These are phyloP conservation scores for Exutisphaerella laricina DNA, from an alignment of 2,329 filamentous ascomycete genomes.

Conservation along the genomic window DNA sequence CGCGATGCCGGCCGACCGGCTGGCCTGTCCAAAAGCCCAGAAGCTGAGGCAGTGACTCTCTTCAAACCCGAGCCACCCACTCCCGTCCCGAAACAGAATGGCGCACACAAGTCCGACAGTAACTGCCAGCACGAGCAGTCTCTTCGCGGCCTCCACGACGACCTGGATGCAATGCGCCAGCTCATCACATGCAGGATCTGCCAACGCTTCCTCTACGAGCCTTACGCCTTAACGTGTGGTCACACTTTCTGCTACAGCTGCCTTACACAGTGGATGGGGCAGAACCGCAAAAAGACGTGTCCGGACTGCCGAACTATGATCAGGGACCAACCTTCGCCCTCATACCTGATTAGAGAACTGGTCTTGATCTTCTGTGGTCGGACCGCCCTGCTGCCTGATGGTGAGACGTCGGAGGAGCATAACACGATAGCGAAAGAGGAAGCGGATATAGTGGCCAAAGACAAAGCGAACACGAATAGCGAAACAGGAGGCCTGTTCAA, in stretches of 20 bases:
- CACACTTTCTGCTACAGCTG: slow-evolving; percentile 66
- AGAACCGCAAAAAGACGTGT: slow-evolving; percentile 60
- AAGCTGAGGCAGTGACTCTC: slow-evolving; percentile 8
- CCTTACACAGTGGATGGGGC: slow-evolving; percentile 46
- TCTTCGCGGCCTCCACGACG: slow-evolving; percentile 33
- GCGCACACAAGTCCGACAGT: neutral
- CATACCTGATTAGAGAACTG: slow-evolving; percentile 61
- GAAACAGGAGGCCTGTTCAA: slow-evolving; percentile 57
- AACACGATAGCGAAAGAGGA: slow-evolving; percentile 53
- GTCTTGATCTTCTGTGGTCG: slow-evolving; percentile 57
- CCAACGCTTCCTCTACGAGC: slow-evolving; percentile 62
- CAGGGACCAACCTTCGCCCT: slow-evolving; percentile 55
- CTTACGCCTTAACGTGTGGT: slow-evolving; percentile 62
- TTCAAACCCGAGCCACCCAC: slow-evolving; percentile 10
- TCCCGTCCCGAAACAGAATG: neutral
- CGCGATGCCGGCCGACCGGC: slow-evolving; percentile 15
- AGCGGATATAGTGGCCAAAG: slow-evolving; percentile 53
- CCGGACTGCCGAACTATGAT: slow-evolving; percentile 61
- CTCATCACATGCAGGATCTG: slow-evolving; percentile 64
- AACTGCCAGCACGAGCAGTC: slow-evolving; percentile 24
- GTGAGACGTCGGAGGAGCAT: slow-evolving; percentile 60
- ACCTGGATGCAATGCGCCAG: slow-evolving; percentile 56
- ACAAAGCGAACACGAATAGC: slow-evolving; percentile 50
- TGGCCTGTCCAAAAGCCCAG: slow-evolving; percentile 8
- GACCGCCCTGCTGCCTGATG: slow-evolving; percentile 55